Evolutionary conservation across 1,284 basidiomycete species (phyloP), one percentile per base, ranked within the genome.

Genomic region (Trichosporon ovoides): DNA sequence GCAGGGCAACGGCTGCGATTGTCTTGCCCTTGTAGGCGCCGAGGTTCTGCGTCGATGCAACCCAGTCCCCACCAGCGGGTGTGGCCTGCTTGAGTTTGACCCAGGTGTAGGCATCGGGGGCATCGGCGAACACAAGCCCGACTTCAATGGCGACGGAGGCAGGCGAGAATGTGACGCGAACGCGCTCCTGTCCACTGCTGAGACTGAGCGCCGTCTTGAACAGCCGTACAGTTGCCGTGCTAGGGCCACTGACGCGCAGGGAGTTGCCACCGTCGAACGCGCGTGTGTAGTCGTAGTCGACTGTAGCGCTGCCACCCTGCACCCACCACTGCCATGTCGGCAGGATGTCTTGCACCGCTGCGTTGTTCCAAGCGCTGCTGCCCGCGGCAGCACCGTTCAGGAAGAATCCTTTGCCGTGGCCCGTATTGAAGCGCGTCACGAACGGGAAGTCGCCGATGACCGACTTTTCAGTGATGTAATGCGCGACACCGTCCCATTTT

Each of bases 401-500:
- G 37, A 38, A 38, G 37, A 38, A 46, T 5, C 9, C 16, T 19
- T n/a, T 46, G 18, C 43, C 43, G 7, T 46, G 16, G 3, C 43
- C 43, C 18, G 43, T 46, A 28, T 46, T 46, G 43, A 46, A 46
- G 43, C 43, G 43, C 19, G 43, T 46, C 22, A 46, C 43, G 14
- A 46, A 46, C 9, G 43, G 43, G n/a, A 46, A 22, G 16, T 2
- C 3, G n/a, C 43, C 43, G 14, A 46, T 46, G 19, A 46, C 43
- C 43, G 43, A 46, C 43, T 46, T 46, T 14, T 46, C 43, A 7
- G 43, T 46, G 20, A 46, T 46, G 43, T 46, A 46, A 19, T 46
- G 43, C 7, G 43, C 43, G n/a, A 46, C 43, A 11, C 43, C 43
- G 43, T 46, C 43, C 43, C 43, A 46, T 19, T 46, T 46, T 14